Conservation (phyloP, 2,329 filamentous ascomycete species). For the Cadophora malorum region DNA sequence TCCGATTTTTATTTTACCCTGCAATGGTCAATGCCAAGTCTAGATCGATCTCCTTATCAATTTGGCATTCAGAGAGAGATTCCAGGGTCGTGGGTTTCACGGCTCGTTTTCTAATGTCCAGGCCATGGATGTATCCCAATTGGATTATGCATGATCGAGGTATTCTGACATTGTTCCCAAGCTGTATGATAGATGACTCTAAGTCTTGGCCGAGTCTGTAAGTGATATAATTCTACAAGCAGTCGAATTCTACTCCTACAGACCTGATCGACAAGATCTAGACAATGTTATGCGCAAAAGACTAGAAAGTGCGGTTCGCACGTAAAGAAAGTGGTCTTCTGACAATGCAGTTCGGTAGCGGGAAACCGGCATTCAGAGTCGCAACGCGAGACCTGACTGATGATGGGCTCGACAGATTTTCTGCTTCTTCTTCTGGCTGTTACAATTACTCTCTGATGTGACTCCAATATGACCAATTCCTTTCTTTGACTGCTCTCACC, state of each 20-base stretch:
- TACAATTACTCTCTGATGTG: not conserved
- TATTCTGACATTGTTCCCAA: constrained; percentile 10
- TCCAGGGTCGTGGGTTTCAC: not conserved
- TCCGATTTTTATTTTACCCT: not conserved
- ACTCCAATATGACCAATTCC: constrained; percentile 1
- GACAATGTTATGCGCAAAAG: not conserved
- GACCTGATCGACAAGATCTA: not conserved
- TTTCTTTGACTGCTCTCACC: constrained; percentile 12
- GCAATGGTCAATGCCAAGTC: not conserved
- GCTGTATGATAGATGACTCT: constrained; percentile 5
- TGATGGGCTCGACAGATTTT: not conserved
- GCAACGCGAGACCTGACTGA: not conserved
- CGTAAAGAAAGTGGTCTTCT: not conserved
- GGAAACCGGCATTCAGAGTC: not conserved
- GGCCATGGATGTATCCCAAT: not conserved
- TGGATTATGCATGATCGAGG: not conserved
- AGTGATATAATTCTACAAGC: not conserved
- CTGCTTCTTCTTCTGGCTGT: not conserved
- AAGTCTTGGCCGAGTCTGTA: not conserved
- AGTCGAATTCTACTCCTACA: not conserved
- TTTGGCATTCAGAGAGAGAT: not conserved
- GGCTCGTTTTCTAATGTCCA: not conserved
- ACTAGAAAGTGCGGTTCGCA: not conserved
- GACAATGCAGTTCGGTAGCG: not conserved
- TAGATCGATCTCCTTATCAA: not conserved